Evolutionary conservation across 1,139 yeast genomes (phyloP).

Genomic region (Zygotorulaspora mrakii): DNA sequence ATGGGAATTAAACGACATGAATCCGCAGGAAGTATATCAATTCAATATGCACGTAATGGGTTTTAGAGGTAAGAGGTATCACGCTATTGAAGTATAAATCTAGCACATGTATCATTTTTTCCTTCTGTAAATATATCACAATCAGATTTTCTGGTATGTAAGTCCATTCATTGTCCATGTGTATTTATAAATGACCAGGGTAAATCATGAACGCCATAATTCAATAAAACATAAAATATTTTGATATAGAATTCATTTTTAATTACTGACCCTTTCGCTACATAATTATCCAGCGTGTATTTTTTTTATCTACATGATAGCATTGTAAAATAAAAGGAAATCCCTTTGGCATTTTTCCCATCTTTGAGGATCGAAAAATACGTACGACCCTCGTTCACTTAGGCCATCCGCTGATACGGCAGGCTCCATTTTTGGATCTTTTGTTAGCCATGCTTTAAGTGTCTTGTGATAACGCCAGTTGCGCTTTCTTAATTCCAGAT

Average conservation of each 20-base stretch:
- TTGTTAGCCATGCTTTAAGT: conserved; percentile 93
- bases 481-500: conserved; percentile 80
- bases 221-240: background rate
- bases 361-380: conserved; percentile 90
- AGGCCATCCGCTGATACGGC: conserved; percentile 65
- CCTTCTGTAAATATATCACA: conserved; percentile 8
- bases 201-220: background rate
- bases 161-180: background rate
- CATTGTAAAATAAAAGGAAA: conserved; percentile 63
- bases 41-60: conserved; percentile 87
- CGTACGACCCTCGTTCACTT: conserved; percentile 92
- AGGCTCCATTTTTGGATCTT: conserved; percentile 88
- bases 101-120: background rate
- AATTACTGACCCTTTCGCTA: no score
- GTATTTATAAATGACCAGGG: background rate
- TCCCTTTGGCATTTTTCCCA: conserved; percentile 95
- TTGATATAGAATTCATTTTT: background rate
- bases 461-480: conserved; percentile 98
- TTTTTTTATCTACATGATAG: conserved; percentile 40
- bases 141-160: background rate
- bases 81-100: conserved; percentile 50
- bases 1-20: conserved; percentile 86
- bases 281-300: background rate
- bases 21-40: conserved; percentile 91
- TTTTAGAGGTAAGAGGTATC: conserved; percentile 94